phyloP scores from a whole-genome alignment of 1,284 basidiomycete species.

The Boletus mariae region DNA sequence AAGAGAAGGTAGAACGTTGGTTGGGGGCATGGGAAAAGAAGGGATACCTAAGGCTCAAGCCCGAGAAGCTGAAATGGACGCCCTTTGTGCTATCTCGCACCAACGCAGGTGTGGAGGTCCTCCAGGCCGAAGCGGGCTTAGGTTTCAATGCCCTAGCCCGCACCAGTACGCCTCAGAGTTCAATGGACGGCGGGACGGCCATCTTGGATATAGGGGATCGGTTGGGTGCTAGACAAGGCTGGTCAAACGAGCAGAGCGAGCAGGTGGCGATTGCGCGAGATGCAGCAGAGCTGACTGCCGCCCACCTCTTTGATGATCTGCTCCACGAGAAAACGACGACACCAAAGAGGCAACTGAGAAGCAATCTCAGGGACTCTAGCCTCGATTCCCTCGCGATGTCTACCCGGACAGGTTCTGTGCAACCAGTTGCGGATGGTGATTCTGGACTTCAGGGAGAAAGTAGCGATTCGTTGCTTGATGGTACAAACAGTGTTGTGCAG shows the following conservation, averaged over 20 bases:
- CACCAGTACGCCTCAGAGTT: conserved; percentile 21
- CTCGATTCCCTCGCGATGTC: conserved; percentile 16
- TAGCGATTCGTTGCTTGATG: conserved; percentile 6
- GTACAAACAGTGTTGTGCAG: conserved; percentile 1
- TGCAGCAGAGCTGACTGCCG: conserved; percentile 23
- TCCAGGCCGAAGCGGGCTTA: conserved; percentile 28
- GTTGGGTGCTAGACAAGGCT: conserved; percentile 11
- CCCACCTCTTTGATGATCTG: conserved; percentile 32
- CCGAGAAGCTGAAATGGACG: conserved; percentile 92
- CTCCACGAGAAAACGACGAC: conserved; percentile 16
- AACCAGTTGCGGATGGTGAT: conserved; percentile 11
- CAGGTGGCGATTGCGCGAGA: conserved; percentile 4
- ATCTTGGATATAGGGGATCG: conserved; percentile 16
- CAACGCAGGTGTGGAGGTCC: conserved; percentile 40
- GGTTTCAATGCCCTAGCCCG: conserved; percentile 20
- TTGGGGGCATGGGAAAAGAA: conserved; percentile 75
- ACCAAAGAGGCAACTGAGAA: conserved; percentile 19
- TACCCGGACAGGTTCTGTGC: conserved; percentile 19
- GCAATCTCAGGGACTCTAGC: conserved; percentile 11
- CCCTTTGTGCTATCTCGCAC: conserved; percentile 79
- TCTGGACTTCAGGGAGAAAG: conserved; percentile 7
- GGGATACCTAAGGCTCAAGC: conserved; percentile 75
- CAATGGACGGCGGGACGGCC: conserved; percentile 27
- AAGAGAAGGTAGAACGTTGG: conserved; percentile 62
- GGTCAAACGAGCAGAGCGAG: conserved; percentile 19